phyloP scores from a whole-genome alignment of 495 filamentous ascomycete genomes.

The Apiosordaria backusii region DNA sequence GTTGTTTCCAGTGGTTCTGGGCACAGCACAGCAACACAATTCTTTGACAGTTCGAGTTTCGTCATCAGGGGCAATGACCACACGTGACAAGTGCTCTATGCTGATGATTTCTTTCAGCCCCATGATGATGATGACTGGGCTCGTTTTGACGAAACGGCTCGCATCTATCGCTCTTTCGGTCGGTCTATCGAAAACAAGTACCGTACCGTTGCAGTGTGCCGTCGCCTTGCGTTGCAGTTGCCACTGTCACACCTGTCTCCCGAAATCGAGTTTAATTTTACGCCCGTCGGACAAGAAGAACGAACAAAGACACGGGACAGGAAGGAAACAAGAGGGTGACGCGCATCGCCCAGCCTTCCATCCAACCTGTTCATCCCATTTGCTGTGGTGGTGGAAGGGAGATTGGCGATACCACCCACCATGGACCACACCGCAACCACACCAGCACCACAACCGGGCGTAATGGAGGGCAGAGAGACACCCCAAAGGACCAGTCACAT shows the following conservation, averaged over 20 bases:
- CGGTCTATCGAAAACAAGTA: not conserved
- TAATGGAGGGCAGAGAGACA: not conserved
- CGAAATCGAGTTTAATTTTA: not conserved
- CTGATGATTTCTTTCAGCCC: not conserved
- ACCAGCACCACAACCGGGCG: not conserved
- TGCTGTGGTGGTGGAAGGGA: no score
- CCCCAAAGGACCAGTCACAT: not conserved
- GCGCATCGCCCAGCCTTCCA: not conserved
- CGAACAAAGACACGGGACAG: not conserved
- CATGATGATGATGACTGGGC: not conserved
- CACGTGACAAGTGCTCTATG: not conserved
- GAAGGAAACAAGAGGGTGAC: not conserved
- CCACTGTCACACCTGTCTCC: not conserved
- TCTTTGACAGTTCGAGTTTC: constrained; percentile 16
- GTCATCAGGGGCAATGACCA: not conserved
- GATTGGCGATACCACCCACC: not conserved
- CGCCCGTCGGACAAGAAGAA: not conserved
- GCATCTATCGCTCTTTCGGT: not conserved
- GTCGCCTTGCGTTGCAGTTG: not conserved
- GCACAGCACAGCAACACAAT: not conserved
- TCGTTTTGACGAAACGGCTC: not conserved
- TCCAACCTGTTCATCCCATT: not conserved
- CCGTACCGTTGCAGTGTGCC: not conserved
- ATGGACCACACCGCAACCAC: not conserved
- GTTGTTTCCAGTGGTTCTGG: not conserved